Percentiles rank a stretch among this genome's conserved stretches.
Evolutionary conservation across 176 grass and related monocot species (phyloP).

Genomic region (Pharus latifolius): DNA sequence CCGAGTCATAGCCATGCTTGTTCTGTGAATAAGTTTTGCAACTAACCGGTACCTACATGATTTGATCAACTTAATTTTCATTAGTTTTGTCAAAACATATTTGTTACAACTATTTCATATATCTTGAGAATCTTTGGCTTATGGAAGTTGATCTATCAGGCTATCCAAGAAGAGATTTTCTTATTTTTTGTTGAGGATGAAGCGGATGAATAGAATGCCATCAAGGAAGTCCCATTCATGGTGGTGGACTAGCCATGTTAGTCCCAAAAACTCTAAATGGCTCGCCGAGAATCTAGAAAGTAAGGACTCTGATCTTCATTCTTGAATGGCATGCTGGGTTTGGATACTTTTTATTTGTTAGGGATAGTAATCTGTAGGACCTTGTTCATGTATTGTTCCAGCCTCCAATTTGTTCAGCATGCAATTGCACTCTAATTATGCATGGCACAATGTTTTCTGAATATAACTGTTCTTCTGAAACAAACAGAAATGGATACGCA

Average conservation of each 20-base stretch:
- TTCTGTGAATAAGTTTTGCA: constrained; percentile 1
- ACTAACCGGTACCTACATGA: background rate
- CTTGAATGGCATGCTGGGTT: background rate
- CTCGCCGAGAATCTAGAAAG: constrained; percentile 87
- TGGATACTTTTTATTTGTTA: too few relatives aligned
- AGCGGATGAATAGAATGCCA: constrained; percentile 69
- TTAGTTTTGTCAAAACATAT: background rate
- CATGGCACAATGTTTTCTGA: too few relatives aligned
- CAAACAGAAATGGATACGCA: constrained; percentile 75
- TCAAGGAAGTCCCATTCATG: constrained; percentile 83
- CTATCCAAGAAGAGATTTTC: background rate
- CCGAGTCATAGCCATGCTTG: background rate
- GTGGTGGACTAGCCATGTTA: constrained; percentile 96
- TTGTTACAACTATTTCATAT: background rate
- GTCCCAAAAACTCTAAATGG: constrained; percentile 86
- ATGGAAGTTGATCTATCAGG: too few relatives aligned
- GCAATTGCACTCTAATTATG: too few relatives aligned
- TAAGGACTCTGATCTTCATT: constrained; percentile 8
- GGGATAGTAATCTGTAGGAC: too few relatives aligned
- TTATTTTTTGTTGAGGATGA: constrained; percentile 31
- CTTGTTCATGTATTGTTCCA: too few relatives aligned
- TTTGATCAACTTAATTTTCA: background rate
- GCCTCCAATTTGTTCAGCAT: too few relatives aligned
- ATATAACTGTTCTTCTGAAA: background rate
- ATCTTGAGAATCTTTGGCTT: background rate